Conservation (phyloP, 768 basidiomycete species). For the Mycena rosella region DNA sequence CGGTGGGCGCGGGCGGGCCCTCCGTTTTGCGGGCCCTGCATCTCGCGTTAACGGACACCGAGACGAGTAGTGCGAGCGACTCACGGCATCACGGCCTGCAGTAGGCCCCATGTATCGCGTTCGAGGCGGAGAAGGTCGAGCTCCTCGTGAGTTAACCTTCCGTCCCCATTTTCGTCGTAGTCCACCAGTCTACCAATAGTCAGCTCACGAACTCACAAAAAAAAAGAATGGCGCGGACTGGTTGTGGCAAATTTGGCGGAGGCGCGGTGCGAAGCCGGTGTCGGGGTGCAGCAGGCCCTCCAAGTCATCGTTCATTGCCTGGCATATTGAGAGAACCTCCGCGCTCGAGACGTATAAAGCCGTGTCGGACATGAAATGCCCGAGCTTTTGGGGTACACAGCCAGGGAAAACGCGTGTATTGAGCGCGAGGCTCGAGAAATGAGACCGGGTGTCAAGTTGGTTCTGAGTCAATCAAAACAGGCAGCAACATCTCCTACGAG, state of each 20-base stretch:
- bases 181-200: slow-evolving; percentile 59
- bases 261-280: slow-evolving; percentile 76
- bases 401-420: background rate
- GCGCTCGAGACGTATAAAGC: slow-evolving; percentile 75
- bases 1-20: slow-evolving; percentile 57
- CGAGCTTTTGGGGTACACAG: background rate
- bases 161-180: slow-evolving; percentile 56
- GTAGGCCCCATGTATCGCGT: slow-evolving; percentile 83
- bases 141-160: slow-evolving; percentile 59
- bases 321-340: slow-evolving; percentile 72
- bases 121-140: slow-evolving; percentile 77
- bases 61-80: slow-evolving; percentile 44
- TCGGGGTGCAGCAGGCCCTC: slow-evolving; percentile 73
- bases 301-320: slow-evolving; percentile 69
- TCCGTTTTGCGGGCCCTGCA: slow-evolving; percentile 78
- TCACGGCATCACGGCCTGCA: slow-evolving; percentile 84
- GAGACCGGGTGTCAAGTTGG: background rate
- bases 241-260: slow-evolving; percentile 64
- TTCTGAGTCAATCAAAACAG: too few relatives aligned
- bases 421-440: background rate
- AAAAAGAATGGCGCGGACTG: slow-evolving; percentile 58
- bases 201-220: background rate
- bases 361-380: slow-evolving; percentile 55
- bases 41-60: background rate
- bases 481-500: too few relatives aligned